These are phyloP conservation scores for Backusella macrospora DNA, from an alignment of 192 early-diverging fungal species.

Conservation along the genomic window DNA sequence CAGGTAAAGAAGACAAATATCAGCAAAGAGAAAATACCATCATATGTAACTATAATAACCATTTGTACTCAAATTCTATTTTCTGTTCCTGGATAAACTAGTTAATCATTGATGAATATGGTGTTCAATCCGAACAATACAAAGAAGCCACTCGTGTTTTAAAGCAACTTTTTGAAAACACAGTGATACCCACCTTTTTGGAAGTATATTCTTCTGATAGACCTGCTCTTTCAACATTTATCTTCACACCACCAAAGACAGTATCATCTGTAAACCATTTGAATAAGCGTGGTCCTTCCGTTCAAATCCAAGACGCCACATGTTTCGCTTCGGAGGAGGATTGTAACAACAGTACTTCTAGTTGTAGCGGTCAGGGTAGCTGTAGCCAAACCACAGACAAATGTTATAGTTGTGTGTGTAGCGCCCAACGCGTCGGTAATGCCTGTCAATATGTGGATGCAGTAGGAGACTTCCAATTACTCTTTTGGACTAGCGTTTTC, in stretches of 20 bases:
- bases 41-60: background rate
- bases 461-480: conserved; percentile 36
- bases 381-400: conserved; percentile 17
- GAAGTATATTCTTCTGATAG: conserved; percentile 17
- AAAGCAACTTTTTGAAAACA: conserved; percentile 24
- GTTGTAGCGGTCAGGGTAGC: conserved; percentile 20
- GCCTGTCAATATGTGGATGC: conserved; percentile 29
- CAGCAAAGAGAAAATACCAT: too few relatives aligned
- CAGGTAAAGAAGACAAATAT: conserved; percentile 23
- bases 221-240: conserved; percentile 22
- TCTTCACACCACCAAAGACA: conserved; percentile 24
- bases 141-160: conserved; percentile 11
- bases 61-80: background rate
- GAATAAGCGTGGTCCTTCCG: conserved; percentile 20
- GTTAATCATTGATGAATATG: conserved; percentile 7
- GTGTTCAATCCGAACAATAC: conserved; percentile 22
- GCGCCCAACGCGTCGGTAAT: conserved; percentile 17
- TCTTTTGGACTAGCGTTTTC: conserved; percentile 39
- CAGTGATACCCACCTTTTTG: conserved; percentile 26
- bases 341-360: conserved; percentile 25
- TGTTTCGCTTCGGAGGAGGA: conserved; percentile 14
- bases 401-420: conserved; percentile 31
- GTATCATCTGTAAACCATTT: background rate
- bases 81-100: background rate
- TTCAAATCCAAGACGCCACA: background rate